A percentile compares a stretch with the other conserved stretches of the same genome.
Conservation (phyloP, 495 filamentous ascomycete species). For the Talaromyces stipitatus region DNA sequence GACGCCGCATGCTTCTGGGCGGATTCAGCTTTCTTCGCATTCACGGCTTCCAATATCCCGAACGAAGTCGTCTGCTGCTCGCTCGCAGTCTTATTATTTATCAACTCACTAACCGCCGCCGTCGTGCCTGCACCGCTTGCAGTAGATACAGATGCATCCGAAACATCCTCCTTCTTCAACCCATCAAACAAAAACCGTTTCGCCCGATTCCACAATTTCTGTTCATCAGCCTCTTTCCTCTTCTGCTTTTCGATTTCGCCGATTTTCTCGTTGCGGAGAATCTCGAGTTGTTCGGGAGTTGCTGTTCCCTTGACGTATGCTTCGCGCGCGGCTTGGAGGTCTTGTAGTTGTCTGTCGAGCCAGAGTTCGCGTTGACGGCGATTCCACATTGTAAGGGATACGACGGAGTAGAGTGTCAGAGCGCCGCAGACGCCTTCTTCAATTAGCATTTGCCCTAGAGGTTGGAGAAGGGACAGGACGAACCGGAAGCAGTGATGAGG, state of each 20-base stretch:
- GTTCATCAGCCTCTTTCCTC: conserved; percentile 33
- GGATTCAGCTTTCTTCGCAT: conserved; percentile 22
- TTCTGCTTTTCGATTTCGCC: conserved; percentile 38
- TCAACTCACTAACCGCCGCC: background rate
- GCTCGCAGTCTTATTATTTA: conserved; percentile 8
- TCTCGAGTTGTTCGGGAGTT: conserved; percentile 38
- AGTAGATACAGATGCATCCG: conserved; percentile 13
- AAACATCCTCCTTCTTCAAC: conserved; percentile 41
- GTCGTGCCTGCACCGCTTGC: conserved; percentile 4
- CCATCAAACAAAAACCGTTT: conserved; percentile 38
- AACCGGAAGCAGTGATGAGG: conserved; percentile 77
- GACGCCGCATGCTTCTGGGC: conserved; percentile 5
- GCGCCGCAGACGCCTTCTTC: conserved; percentile 55
- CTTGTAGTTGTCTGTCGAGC: conserved; percentile 54
- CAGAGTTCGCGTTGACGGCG: conserved; percentile 59
- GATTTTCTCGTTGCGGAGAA: conserved; percentile 55
- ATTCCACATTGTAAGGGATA: conserved; percentile 85
- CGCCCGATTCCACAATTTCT: conserved; percentile 35
- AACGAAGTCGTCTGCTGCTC: background rate
- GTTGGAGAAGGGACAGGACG: conserved; percentile 12
- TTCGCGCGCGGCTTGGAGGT: conserved; percentile 49
- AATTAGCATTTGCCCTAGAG: background rate
- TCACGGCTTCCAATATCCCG: conserved; percentile 32
- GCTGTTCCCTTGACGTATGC: conserved; percentile 57
- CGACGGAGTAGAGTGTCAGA: conserved; percentile 70